These are phyloP conservation scores for Sporothrix brasiliensis DNA, from an alignment of 2,329 filamentous ascomycete genomes.

Conservation along the genomic window DNA sequence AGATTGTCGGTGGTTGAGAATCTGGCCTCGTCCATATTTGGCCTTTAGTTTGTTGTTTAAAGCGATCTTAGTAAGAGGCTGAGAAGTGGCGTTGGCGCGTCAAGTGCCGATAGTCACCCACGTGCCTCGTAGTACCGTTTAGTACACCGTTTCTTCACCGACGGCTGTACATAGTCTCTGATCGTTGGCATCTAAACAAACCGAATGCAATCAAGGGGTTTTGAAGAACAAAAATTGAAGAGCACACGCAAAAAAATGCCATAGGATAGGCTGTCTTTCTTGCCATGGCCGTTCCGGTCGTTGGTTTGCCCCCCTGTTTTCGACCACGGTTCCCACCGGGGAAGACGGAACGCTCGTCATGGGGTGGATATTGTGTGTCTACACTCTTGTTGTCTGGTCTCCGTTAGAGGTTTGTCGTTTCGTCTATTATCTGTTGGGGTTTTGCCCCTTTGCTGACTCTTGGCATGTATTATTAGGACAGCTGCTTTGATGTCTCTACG, in stretches of 20 bases:
- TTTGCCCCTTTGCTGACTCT: constrained; percentile 22
- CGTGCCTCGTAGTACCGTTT: not conserved
- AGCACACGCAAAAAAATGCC: not conserved
- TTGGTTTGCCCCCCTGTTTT: not conserved
- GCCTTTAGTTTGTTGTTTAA: constrained; percentile 7
- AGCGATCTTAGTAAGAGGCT: constrained; percentile 27
- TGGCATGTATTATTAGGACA: not conserved
- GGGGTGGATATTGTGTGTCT: not conserved
- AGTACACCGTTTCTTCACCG: not conserved
- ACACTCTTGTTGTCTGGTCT: not conserved
- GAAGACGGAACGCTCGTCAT: constrained; percentile 8
- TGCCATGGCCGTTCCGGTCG: not conserved
- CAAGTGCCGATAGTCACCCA: constrained; percentile 19
- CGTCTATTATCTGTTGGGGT: not conserved
- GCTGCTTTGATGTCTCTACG: not conserved
- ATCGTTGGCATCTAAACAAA: not conserved
- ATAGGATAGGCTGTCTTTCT: constrained; percentile 20
- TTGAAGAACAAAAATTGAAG: not conserved
- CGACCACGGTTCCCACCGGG: not conserved
- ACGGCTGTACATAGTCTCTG: not conserved
- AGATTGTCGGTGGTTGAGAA: constrained; percentile 8
- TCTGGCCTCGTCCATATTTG: not conserved
- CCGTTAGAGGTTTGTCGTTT: not conserved
- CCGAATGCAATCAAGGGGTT: not conserved
- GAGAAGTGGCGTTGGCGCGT: not conserved